These are phyloP conservation scores for Papiliotrema terrestris DNA, from an alignment of 1,284 basidiomycete species.

Conservation along the genomic window DNA sequence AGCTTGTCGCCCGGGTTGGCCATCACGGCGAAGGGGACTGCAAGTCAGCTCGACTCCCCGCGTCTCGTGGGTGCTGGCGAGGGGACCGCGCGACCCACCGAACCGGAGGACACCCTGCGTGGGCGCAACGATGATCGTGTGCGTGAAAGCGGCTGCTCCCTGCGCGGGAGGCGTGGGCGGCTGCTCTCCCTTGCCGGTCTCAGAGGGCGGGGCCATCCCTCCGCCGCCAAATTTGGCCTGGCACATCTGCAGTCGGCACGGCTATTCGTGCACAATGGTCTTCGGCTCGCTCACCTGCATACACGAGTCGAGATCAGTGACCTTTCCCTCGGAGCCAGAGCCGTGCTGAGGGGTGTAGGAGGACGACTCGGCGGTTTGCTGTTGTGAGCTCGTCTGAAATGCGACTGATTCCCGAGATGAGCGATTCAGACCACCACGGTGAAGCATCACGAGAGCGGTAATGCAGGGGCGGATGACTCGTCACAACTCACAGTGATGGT, in stretches of 20 bases:
- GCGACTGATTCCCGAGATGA: background rate
- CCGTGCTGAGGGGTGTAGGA: slow-evolving; percentile 13
- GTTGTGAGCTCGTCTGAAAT: background rate
- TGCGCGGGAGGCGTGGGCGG: background rate
- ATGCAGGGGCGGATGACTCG: too few relatives aligned
- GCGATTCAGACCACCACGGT: background rate
- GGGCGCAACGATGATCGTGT: slow-evolving; percentile 28
- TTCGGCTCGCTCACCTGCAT: slow-evolving; percentile 9
- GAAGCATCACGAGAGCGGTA: too few relatives aligned
- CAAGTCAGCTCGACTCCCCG: background rate
- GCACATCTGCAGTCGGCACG: slow-evolving; percentile 17
- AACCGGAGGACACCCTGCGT: slow-evolving; percentile 27
- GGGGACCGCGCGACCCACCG: slow-evolving; percentile 17
- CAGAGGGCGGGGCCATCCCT: background rate
- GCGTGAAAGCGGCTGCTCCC: slow-evolving; percentile 12
- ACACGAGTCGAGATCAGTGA: slow-evolving; percentile 14
- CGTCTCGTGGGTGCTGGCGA: too few relatives aligned
- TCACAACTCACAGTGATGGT: too few relatives aligned
- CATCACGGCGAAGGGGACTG: slow-evolving; percentile 26
- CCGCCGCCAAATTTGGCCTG: slow-evolving; percentile 21
- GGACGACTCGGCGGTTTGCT: background rate
- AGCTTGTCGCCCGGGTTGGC: slow-evolving; percentile 21
- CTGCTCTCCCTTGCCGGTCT: too few relatives aligned
- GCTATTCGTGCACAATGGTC: background rate
- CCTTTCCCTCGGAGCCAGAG: slow-evolving; percentile 10